Evolutionary conservation across 495 filamentous ascomycete genomes (phyloP), one percentile per base, ranked within the genome.

Genomic region (Astrocystis sublimbata): DNA sequence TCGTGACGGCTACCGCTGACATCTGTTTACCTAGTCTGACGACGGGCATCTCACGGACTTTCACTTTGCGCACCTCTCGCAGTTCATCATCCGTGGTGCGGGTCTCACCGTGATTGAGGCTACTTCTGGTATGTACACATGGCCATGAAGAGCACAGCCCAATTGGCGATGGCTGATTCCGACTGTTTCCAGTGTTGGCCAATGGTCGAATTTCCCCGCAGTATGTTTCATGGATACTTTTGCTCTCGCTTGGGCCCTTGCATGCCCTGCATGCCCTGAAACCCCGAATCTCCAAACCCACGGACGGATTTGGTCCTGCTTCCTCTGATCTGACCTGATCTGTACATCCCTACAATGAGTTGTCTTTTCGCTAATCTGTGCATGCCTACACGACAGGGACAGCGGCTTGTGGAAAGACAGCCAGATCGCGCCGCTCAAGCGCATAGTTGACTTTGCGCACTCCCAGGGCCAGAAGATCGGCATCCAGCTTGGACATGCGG

Each of bases 401-500:
- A 67, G 74, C 13, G 90, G 90, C 4, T 73, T 93, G 6, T 92
- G 89, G 89, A 77, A 85, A 56, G 84, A 88, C 71, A 78, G 75
- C 58, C 90, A 93, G 64, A 88, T 91, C 68, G 79, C 82, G 50
- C 81, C 81, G 0, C 76, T 92, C 31, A 79, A 81, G 63, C 81
- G 81, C 46, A 79, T 90, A 40, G 85, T 82, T 42, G 82, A 88
- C 62, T 88, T 80, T 55, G 68, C 81, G 8, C 82, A 85, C 71
- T 81, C 77, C 24, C 90, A 93, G 71, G 80, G 81, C 62, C 84
- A 85, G 62, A 86, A 90, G 68, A 73, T 88, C 36, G 88, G 82
- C 13, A 86, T 93, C 63, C 90, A 93, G 73, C 80, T 93, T 10
- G 86, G 77, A 3, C 90, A 93, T 67, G 88, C 89, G 21, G 90